Evolutionary conservation across 352 stramenopile genomes (phyloP).

Genomic region (Globisporangium lucens): DNA sequence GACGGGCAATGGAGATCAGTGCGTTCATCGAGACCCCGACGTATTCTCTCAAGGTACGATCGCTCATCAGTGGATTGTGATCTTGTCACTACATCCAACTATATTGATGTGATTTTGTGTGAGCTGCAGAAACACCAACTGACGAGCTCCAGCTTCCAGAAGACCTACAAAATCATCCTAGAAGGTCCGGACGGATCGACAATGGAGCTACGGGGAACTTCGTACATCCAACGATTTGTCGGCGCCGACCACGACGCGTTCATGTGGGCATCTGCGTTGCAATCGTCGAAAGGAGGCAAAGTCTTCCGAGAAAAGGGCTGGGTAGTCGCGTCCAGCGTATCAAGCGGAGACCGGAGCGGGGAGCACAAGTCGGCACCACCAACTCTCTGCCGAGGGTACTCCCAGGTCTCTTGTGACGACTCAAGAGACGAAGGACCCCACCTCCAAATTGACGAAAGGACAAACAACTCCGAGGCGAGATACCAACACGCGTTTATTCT

Average conservation of each 20-base stretch:
- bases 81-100: background rate
- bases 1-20: slow-evolving; percentile 11
- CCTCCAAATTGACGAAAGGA: background rate
- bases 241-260: background rate
- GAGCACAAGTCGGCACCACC: background rate
- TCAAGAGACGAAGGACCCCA: background rate
- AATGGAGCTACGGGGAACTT: background rate
- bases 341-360: background rate
- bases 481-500: slow-evolving; percentile 4
- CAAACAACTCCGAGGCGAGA: too few relatives aligned
- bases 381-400: background rate
- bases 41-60: background rate
- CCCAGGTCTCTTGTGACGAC: background rate
- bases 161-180: background rate
- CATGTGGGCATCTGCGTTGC: background rate
- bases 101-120: background rate
- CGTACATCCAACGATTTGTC: background rate
- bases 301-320: background rate
- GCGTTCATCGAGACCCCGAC: background rate
- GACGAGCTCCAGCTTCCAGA: background rate
- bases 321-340: background rate
- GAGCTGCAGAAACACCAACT: background rate
- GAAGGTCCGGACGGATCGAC: background rate
- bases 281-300: background rate
- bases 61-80: background rate